Evolutionary conservation across 495 filamentous ascomycete species (phyloP), one percentile per base, ranked within the genome.

Genomic region (Aspergillus egyptiacus): DNA sequence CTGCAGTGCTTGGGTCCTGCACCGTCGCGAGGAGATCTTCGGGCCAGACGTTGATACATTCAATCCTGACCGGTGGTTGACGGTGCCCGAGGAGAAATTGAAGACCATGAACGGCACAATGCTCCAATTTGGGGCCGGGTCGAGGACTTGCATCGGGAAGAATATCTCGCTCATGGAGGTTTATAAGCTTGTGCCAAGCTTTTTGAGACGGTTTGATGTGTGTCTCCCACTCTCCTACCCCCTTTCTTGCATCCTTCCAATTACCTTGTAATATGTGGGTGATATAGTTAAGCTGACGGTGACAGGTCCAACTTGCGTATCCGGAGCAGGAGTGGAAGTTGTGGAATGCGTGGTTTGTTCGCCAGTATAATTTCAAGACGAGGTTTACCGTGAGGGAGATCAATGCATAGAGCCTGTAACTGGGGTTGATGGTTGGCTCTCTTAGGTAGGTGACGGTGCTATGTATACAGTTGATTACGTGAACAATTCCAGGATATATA

Each of bases 141-240:
- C 72, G 13, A 59, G 83, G 36, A 80, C 77, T 0, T 88, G 84
- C 54, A 80, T 85, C 37, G 84, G 84, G 4, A 79, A 79, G 77
- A 87, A 91, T 54, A 87, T 93, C 50, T 81, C 78, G 20, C 57
- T 89, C 56, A 57, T 88, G 62, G 87, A 91, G 75, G 84, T 91
- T 48, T 84, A 87, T 54, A 93, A 93, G 70, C 57, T 91, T 33
- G 75, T 90, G 15, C 87, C 86, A 36, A 82, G 75, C 48, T 69
- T 91, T 54, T 60, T 90, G 54, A 71, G 83, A 48, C 67, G 78
- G 48, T 91, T 88, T 64, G 81, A 87, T 46, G 64, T 81, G n/a
- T 35, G 48, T 13, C 4, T 22, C n/a, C 6, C 28, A n/a, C n/a
- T n/a, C n/a, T n/a, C n/a, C n/a, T n/a, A n/a, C n/a, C n/a, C n/a